phyloP scores from a whole-genome alignment of 2,329 filamentous ascomycete genomes.

The Tolypocladium tundrense region DNA sequence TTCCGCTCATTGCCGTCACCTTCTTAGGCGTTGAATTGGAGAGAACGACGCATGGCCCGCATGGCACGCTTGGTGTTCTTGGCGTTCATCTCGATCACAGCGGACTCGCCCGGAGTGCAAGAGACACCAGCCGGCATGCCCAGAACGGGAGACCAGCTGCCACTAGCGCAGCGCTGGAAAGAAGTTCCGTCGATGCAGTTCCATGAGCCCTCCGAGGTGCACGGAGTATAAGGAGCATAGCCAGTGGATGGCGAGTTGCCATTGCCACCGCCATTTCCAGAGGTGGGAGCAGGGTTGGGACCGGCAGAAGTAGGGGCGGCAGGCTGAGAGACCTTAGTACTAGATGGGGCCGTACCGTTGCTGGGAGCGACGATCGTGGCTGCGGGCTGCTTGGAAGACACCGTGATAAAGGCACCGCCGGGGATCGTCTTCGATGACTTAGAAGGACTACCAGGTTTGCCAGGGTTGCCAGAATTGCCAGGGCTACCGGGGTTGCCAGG shows the following conservation, averaged over 20 bases:
- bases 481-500: not conserved
- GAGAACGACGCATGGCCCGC: slow-evolving; percentile 16
- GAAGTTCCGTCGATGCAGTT: slow-evolving; percentile 40
- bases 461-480: too few species aligned
- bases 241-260: slow-evolving; percentile 13
- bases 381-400: slow-evolving; percentile 8
- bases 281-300: slow-evolving; percentile 5
- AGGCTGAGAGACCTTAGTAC: slow-evolving; percentile 1
- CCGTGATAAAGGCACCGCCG: slow-evolving; percentile 31
- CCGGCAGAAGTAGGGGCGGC: slow-evolving; percentile 9
- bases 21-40: slow-evolving; percentile 9
- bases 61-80: slow-evolving; percentile 10
- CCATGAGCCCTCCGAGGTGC: slow-evolving; percentile 38
- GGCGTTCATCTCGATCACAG: slow-evolving; percentile 10
- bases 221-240: slow-evolving; percentile 31
- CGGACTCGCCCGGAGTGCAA: slow-evolving; percentile 31
- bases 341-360: slow-evolving; percentile 10
- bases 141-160: slow-evolving; percentile 35
- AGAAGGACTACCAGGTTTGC: too few species aligned
- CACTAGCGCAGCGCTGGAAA: slow-evolving; percentile 46
- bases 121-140: slow-evolving; percentile 33
- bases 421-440: slow-evolving; percentile 9
- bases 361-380: slow-evolving; percentile 2
- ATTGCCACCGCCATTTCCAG: slow-evolving; percentile 9
- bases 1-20: not conserved